Percentiles rank a stretch among this genome's conserved stretches.
Conservation (phyloP, 768 basidiomycete species). For the Nidularia sp. region DNA sequence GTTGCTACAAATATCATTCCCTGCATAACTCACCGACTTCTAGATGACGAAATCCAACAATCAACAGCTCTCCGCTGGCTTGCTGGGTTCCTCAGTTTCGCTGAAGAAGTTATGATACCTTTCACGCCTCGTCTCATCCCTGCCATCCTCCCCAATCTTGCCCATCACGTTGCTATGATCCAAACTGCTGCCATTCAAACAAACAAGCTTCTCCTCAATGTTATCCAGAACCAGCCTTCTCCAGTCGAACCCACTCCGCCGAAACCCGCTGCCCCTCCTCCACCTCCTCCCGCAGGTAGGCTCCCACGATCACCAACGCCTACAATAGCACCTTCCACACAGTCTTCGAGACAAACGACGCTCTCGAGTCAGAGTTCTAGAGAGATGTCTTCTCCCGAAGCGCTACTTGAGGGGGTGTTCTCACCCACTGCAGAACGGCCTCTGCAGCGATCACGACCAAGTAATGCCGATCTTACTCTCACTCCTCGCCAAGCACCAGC, state of each 20-base stretch:
- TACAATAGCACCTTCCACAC: slow-evolving; percentile 43
- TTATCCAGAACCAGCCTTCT: slow-evolving; percentile 81
- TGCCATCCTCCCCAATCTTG: slow-evolving; percentile 91
- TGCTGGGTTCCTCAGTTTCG: slow-evolving; percentile 83
- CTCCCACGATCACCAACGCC: slow-evolving; percentile 57
- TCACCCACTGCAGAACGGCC: slow-evolving; percentile 3
- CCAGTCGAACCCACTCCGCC: slow-evolving; percentile 47
- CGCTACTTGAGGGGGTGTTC: slow-evolving; percentile 22
- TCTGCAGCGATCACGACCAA: slow-evolving; percentile 10
- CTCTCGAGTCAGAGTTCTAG: slow-evolving; percentile 35
- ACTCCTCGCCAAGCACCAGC: slow-evolving; percentile 28
- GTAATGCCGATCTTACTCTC: slow-evolving; percentile 31
- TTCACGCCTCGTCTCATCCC: slow-evolving; percentile 92
- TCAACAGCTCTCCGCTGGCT: slow-evolving; percentile 94
- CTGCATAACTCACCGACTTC: slow-evolving; percentile 2
- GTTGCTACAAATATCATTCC: slow-evolving; percentile 1
- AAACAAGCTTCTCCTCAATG: slow-evolving; percentile 78
- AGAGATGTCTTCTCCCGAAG: slow-evolving; percentile 48
- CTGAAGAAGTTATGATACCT: slow-evolving; percentile 88
- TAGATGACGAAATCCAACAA: slow-evolving; percentile 94
- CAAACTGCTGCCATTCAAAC: slow-evolving; percentile 82
- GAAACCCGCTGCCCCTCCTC: slow-evolving; percentile 11
- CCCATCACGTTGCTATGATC: slow-evolving; percentile 86
- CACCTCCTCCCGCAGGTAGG: slow-evolving; percentile 24
- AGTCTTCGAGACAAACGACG: slow-evolving; percentile 49